A percentile compares a stretch with the other conserved stretches of the same genome.
Conservation (phyloP, 2,329 filamentous ascomycete species). For the Alternaria consortialis region DNA sequence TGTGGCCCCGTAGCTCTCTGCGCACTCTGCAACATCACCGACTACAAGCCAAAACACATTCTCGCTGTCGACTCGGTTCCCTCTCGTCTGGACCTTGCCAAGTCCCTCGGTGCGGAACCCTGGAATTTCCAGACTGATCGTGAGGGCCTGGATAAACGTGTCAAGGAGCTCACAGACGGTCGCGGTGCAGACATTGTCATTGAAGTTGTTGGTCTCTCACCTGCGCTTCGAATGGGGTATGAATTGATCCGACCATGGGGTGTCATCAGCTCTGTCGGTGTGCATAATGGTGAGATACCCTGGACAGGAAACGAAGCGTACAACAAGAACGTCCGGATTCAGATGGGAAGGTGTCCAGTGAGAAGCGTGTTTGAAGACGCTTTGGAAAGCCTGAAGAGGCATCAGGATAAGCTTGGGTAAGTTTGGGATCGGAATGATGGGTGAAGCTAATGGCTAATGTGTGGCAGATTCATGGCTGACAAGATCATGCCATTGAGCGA, state of each 20-base stretch:
- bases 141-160: conserved; percentile 70
- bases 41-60: conserved; percentile 76
- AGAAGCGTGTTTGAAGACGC: conserved; percentile 60
- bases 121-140: conserved; percentile 78
- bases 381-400: conserved; percentile 56
- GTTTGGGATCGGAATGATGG: conserved; percentile 12
- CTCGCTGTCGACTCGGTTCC: conserved; percentile 83
- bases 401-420: conserved; percentile 60
- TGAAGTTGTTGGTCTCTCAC: conserved; percentile 59
- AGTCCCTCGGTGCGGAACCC: conserved; percentile 78
- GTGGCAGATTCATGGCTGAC: conserved; percentile 60
- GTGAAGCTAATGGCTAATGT: conserved; percentile 4
- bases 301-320: conserved; percentile 60
- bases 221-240: conserved; percentile 58
- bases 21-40: conserved; percentile 78
- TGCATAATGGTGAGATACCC: conserved; percentile 60
- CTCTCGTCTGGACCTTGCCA: conserved; percentile 76
- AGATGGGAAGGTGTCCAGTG: conserved; percentile 62
- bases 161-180: conserved; percentile 79
- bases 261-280: conserved; percentile 58
- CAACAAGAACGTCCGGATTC: conserved; percentile 60
- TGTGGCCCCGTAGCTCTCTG: conserved; percentile 85
- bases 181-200: conserved; percentile 87
- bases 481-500: conserved; percentile 62
- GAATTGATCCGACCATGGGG: conserved; percentile 62